phyloP scores from a whole-genome alignment of 116 monocot species.

The Thalassia testudinum region DNA sequence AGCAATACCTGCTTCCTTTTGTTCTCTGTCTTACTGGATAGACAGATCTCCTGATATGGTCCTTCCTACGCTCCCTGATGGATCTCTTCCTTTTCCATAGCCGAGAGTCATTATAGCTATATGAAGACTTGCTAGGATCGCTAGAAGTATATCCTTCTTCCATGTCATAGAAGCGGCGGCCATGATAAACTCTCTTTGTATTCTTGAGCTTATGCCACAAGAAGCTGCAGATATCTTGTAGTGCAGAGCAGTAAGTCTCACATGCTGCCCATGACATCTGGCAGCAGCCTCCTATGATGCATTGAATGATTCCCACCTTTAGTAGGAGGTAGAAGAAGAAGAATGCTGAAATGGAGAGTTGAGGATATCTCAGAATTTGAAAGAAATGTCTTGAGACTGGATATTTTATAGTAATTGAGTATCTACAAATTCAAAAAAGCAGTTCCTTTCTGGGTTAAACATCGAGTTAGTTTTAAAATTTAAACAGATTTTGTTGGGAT shows the following conservation, averaged over 20 bases:
- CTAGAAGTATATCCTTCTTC: constrained; percentile 47
- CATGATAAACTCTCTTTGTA: constrained; percentile 43
- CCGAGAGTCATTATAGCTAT: constrained; percentile 6
- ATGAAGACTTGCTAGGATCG: constrained; percentile 9
- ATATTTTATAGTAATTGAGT: not conserved
- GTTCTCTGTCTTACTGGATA: constrained; percentile 20
- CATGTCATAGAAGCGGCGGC: constrained; percentile 27
- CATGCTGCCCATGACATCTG: constrained; percentile 72
- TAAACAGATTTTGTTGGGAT: too few species aligned
- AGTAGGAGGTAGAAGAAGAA: constrained; percentile 67
- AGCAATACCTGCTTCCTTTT: constrained; percentile 6
- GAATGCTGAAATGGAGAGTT: constrained; percentile 29
- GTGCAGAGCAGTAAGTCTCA: constrained; percentile 36
- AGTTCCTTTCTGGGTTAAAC: too few species aligned
- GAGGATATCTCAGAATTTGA: not conserved
- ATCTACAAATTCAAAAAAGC: too few species aligned
- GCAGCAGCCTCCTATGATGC: constrained; percentile 48
- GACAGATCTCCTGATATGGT: constrained; percentile 29
- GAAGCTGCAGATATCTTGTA: constrained; percentile 45
- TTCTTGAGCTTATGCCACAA: constrained; percentile 65
- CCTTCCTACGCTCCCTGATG: constrained; percentile 33
- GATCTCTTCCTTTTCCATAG: constrained; percentile 16
- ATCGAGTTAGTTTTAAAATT: too few species aligned
- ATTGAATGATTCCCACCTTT: constrained; percentile 65
- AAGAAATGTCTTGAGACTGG: not conserved